Evolutionary conservation across 2,329 filamentous ascomycete genomes (phyloP), one percentile per base, ranked within the genome.

Genomic region (Stachybotrys chartarum): DNA sequence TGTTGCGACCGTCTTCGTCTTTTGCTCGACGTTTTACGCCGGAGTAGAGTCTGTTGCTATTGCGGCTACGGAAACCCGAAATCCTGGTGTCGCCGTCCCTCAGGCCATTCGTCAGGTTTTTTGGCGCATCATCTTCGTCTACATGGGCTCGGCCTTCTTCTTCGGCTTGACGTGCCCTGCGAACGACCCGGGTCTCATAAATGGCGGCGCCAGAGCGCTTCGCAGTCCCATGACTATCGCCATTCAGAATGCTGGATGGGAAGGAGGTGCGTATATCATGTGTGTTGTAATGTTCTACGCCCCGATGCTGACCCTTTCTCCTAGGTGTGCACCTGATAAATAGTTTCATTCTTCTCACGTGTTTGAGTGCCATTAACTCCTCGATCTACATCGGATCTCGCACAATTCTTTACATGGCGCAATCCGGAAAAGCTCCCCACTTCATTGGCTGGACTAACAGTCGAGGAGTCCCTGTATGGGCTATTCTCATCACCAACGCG

Each of bases 331-430:
- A 92, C 65, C 78, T 92, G 1, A 87, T 92, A 73, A 92, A 92
- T 60, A 86, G 84, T 45, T 86, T 90, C 64, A 89, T 90, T 63
- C 79, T 92, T 52, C 74, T 90, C 8, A 89, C 88, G 12, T 88
- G 88, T 55, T 75, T 90, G 44, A 85, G 80, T 0, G 86, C 87
- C 17, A 81, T 87, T 61, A 92, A 92, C 70, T 85, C 82, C 53
- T 88, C 85, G 8, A 87, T 92, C 58, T 92, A 91, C 68, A 89
- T 92, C 60, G 84, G 84, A 49, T 88, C 86, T 3, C 82, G 89
- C 24, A 91, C 88, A 0, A 71, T 93, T 1, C 72, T 91, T 0
- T 91, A 84, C 72, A 88, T 92, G 83, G 87, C 87, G 0, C 85
- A 89, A 62, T 83, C 84, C 49, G 77, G 82, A 50, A 90, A 88